Percentiles rank a stretch among this genome's conserved stretches.
Conservation (phyloP, 129 eudicot genomes). For the Logfia minima region DNA sequence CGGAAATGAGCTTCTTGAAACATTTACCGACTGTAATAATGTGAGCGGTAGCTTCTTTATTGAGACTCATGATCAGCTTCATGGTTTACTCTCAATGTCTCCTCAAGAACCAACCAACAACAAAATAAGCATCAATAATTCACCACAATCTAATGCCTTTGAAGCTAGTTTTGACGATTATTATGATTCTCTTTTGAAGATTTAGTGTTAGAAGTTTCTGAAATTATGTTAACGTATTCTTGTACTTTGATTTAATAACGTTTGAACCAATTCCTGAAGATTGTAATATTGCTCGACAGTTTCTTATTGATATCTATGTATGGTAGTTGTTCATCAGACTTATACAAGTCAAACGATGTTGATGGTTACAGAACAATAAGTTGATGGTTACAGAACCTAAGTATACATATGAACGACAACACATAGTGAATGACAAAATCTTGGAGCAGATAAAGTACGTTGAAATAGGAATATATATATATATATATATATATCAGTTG, state of each 20-base stretch:
- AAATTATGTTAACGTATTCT: background rate
- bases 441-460: conserved; percentile 28
- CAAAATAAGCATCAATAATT: conserved; percentile 9
- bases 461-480: conserved; percentile 12
- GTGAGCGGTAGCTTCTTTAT: conserved; percentile 15
- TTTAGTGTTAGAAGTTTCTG: conserved; percentile 17
- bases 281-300: background rate
- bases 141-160: conserved; percentile 19
- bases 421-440: background rate
- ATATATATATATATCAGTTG: conserved; percentile 24
- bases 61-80: conserved; percentile 38
- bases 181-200: conserved; percentile 37
- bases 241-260: conserved; percentile 15
- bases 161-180: conserved; percentile 32
- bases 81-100: conserved; percentile 33
- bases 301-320: background rate
- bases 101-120: conserved; percentile 22
- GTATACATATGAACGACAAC: background rate
- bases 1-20: conserved; percentile 10
- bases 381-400: background rate
- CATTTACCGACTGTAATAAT: conserved; percentile 1
- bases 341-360: conserved; percentile 5
- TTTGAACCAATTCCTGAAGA: background rate
- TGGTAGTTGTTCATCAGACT: background rate
- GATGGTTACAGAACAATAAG: background rate